Evolutionary conservation across 257 asterid species (phyloP).

Genomic region (Dorcoceras hygrometricum): DNA sequence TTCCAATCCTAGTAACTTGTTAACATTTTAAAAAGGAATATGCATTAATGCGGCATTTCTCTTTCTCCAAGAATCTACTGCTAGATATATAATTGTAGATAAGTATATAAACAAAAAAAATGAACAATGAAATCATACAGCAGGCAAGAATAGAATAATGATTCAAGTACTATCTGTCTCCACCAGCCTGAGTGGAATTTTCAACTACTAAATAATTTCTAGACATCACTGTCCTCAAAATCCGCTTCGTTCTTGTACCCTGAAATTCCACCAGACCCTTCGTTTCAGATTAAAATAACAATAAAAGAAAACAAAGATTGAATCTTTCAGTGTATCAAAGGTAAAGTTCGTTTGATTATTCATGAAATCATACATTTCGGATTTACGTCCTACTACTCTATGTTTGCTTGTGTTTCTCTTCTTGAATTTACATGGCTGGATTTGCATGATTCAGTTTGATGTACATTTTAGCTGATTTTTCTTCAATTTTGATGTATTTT

Average conservation of each 20-base stretch:
- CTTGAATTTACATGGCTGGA: conserved; percentile 16
- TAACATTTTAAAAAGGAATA: no score
- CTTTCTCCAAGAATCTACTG: no score
- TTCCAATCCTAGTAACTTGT: no score
- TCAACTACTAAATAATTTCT: not conserved
- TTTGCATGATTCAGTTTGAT: not conserved
- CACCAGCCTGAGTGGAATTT: not conserved
- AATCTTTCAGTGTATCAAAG: not conserved
- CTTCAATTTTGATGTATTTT: not conserved
- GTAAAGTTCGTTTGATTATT: conserved; percentile 15
- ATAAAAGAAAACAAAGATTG: not conserved
- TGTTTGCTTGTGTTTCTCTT: not conserved
- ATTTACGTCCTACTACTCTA: not conserved
- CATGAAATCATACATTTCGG: conserved; percentile 13
- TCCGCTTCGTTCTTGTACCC: not conserved
- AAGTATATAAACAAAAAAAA: no score
- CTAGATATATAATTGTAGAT: no score
- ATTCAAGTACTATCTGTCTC: not conserved
- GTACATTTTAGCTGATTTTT: not conserved
- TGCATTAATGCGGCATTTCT: no score
- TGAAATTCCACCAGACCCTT: not conserved
- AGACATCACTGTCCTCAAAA: not conserved
- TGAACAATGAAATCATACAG: no score
- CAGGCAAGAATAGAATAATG: no score
- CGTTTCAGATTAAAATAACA: not conserved